Evolutionary conservation across 2,329 filamentous ascomycete species (phyloP).

Genomic region (Cladosporium velox): DNA sequence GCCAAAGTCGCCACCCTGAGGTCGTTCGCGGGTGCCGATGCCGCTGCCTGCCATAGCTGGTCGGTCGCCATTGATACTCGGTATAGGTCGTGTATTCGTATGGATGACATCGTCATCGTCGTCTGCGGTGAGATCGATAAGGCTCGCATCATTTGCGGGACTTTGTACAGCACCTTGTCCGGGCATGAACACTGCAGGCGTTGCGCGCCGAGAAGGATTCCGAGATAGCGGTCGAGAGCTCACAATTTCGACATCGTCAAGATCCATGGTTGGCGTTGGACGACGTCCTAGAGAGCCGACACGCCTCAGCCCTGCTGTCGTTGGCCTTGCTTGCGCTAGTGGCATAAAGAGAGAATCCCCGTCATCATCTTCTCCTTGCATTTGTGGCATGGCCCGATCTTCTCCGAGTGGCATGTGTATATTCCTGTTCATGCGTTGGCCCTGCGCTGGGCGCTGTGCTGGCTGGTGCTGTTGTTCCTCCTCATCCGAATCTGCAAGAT

Average conservation of each 20-base stretch:
- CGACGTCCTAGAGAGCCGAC: slow-evolving; percentile 9
- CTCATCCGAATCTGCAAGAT: slow-evolving; percentile 25
- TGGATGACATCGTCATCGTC: slow-evolving; percentile 37
- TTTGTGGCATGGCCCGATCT: background rate
- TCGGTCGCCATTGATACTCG: slow-evolving; percentile 29
- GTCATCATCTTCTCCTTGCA: background rate
- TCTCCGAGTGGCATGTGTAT: background rate
- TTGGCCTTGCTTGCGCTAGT: slow-evolving; percentile 1
- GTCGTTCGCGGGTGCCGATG: slow-evolving; percentile 14
- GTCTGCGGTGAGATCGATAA: slow-evolving; percentile 39
- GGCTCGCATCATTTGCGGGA: slow-evolving; percentile 3
- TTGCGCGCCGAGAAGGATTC: slow-evolving; percentile 22
- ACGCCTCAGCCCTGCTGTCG: slow-evolving; percentile 16
- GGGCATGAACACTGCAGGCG: background rate
- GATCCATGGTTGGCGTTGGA: slow-evolving; percentile 11
- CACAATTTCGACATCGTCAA: slow-evolving; percentile 18
- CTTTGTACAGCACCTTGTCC: background rate
- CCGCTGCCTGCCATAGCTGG: slow-evolving; percentile 25
- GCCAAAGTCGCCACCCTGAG: background rate
- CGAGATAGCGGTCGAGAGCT: slow-evolving; percentile 16
- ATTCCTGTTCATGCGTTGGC: background rate
- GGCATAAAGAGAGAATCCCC: slow-evolving; percentile 9
- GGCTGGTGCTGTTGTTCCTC: slow-evolving; percentile 15
- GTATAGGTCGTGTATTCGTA: slow-evolving; percentile 27
- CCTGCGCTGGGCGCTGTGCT: background rate